These are phyloP conservation scores for Lactarius vividus DNA, from an alignment of 768 basidiomycete species.

Conservation along the genomic window DNA sequence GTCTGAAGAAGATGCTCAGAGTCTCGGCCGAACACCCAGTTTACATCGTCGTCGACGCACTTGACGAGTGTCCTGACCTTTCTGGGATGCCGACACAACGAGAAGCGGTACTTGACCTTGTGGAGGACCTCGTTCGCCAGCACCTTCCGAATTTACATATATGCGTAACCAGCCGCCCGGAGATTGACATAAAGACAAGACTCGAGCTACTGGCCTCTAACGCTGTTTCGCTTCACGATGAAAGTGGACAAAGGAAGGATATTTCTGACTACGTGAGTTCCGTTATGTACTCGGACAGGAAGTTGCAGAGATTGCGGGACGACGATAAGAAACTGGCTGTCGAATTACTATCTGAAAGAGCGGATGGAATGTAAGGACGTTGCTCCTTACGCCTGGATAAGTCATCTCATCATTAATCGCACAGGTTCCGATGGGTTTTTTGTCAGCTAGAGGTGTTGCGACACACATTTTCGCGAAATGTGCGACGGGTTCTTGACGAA, in stretches of 20 bases:
- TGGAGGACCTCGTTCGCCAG: neutral
- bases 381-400: no score
- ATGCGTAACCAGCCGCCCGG: slow-evolving; percentile 1
- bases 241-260: neutral
- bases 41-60: slow-evolving; percentile 1
- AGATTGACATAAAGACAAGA: neutral
- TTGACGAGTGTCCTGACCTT: slow-evolving; percentile 6
- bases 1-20: slow-evolving; percentile 3
- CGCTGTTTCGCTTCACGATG: neutral
- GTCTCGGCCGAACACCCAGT: neutral
- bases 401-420: neutral
- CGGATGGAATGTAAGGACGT: slow-evolving; percentile 6
- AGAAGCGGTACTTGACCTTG: neutral
- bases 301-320: neutral
- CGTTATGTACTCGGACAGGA: slow-evolving; percentile 2
- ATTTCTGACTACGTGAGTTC: neutral
- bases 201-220: neutral
- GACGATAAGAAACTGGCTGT: neutral
- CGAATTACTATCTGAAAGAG: slow-evolving; percentile 1
- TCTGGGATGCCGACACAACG: neutral
- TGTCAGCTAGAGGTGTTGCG: neutral
- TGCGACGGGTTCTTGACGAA: neutral
- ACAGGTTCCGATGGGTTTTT: slow-evolving; percentile 2
- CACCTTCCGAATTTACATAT: neutral
- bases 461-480: no score